These are phyloP conservation scores for Solanum bulbocastanum DNA, from an alignment of 257 asterid species.

Conservation along the genomic window DNA sequence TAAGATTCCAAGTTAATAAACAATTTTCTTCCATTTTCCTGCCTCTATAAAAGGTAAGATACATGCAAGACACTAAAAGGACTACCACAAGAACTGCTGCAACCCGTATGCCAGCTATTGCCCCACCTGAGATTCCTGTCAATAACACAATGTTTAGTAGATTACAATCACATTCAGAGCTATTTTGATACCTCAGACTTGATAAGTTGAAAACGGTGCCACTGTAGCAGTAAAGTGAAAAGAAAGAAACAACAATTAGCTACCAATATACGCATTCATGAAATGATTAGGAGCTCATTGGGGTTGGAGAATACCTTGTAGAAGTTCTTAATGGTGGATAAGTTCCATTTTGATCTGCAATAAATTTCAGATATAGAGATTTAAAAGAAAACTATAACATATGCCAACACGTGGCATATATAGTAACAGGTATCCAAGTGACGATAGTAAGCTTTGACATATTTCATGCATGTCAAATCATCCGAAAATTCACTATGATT, in stretches of 20 bases:
- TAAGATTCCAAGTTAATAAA: slow-evolving; percentile 2
- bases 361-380: background rate
- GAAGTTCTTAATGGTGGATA: slow-evolving; percentile 50
- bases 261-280: background rate
- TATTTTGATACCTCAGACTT: background rate
- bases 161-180: slow-evolving; percentile 2
- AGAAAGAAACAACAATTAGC: slow-evolving; percentile 15
- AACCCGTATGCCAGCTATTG: slow-evolving; percentile 61
- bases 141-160: background rate
- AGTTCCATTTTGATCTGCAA: slow-evolving; percentile 78
- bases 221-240: slow-evolving; percentile 15
- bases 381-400: background rate
- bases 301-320: slow-evolving; percentile 26
- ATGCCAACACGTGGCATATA: background rate
- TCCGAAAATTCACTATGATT: background rate
- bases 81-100: slow-evolving; percentile 36
- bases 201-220: slow-evolving; percentile 1
- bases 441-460: background rate
- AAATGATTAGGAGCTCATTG: background rate
- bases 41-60: slow-evolving; percentile 29
- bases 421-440: background rate
- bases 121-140: slow-evolving; percentile 65
- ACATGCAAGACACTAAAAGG: slow-evolving; percentile 34
- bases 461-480: background rate
- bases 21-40: slow-evolving; percentile 10